phyloP scores from a whole-genome alignment of 2,329 filamentous ascomycete species.

The Botryotinia calthae region DNA sequence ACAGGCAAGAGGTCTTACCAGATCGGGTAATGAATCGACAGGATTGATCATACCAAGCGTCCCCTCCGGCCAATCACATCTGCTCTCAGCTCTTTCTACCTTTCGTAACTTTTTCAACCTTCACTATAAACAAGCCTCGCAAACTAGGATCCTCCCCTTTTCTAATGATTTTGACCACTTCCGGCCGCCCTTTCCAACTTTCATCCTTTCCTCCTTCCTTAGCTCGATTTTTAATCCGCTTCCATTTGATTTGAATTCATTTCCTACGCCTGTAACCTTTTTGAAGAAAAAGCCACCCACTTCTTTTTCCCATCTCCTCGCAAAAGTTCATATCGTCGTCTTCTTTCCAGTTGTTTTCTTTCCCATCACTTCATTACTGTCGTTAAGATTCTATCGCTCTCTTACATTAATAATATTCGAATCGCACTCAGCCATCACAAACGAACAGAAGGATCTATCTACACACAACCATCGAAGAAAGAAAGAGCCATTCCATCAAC shows the following conservation, averaged over 20 bases:
- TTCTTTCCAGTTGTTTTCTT: not conserved
- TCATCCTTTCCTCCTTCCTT: not conserved
- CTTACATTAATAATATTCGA: conserved; percentile 13
- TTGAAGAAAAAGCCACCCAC: conserved; percentile 16
- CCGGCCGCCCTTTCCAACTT: not conserved
- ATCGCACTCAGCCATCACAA: not conserved
- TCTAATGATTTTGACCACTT: not conserved
- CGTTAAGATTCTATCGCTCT: conserved; percentile 17
- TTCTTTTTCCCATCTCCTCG: not conserved
- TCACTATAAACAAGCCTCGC: not conserved
- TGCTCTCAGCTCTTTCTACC: not conserved
- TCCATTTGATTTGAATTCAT: not conserved
- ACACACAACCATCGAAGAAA: not conserved
- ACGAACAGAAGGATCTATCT: not conserved
- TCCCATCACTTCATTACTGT: conserved; percentile 18
- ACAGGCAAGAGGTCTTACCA: not conserved
- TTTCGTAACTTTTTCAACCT: not conserved
- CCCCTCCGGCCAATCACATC: not conserved
- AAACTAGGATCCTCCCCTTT: conserved; percentile 10
- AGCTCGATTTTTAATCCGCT: not conserved
- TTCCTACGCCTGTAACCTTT: not conserved
- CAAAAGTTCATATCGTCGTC: conserved; percentile 8
- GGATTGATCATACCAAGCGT: not conserved
- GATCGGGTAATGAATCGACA: not conserved
- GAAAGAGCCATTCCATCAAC: conserved; percentile 4